These are phyloP conservation scores for Vitis rotundifolia DNA, from an alignment of 164 flowering plant species.

Conservation along the genomic window DNA sequence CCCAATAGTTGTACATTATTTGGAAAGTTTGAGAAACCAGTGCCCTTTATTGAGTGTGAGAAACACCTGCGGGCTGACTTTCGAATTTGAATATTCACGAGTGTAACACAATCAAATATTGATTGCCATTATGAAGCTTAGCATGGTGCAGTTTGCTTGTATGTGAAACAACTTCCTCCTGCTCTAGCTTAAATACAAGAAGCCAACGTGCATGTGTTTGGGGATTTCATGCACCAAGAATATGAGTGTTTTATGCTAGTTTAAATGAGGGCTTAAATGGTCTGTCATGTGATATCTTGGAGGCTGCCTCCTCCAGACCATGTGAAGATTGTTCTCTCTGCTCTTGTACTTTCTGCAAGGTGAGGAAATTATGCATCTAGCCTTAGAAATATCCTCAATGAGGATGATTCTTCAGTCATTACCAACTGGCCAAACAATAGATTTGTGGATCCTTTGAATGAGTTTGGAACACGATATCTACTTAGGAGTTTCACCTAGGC, in stretches of 20 bases:
- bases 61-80: not conserved
- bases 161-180: too few relatives aligned
- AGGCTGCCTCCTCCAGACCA: slow-evolving; percentile 1
- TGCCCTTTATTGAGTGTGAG: not conserved
- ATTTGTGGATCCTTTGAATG: too few relatives aligned
- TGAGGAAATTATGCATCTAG: too few relatives aligned
- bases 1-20: slow-evolving; percentile 1
- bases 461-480: too few relatives aligned
- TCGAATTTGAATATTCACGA: not conserved
- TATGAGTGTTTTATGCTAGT: not conserved
- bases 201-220: not conserved
- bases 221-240: too few relatives aligned
- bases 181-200: not conserved
- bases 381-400: too few relatives aligned
- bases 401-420: too few relatives aligned
- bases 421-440: too few relatives aligned
- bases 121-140: too few relatives aligned
- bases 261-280: not conserved
- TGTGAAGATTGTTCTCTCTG: not conserved
- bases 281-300: not conserved
- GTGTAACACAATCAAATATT: not conserved
- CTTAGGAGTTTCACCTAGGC: too few relatives aligned
- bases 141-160: too few relatives aligned
- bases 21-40: not conserved
- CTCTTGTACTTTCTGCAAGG: too few relatives aligned